Percentiles rank a stretch among this genome's conserved stretches.
phyloP scores from a whole-genome alignment of 1,139 yeast genomes.

The Nakaseomyces nivariensis region DNA sequence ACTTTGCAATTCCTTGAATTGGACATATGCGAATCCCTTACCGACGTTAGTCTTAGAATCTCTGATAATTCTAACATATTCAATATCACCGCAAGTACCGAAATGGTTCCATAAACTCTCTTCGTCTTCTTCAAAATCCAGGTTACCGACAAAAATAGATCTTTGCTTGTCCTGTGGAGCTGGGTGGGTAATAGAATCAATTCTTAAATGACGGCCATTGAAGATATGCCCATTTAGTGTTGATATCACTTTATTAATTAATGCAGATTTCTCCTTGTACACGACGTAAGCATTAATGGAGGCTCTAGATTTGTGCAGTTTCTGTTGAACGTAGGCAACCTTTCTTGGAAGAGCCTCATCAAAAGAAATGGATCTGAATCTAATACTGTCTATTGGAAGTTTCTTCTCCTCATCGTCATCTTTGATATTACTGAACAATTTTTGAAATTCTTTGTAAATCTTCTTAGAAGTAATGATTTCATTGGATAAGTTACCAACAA shows the following conservation, averaged over 20 bases:
- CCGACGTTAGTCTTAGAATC: slow-evolving; percentile 92
- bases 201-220: slow-evolving; percentile 68
- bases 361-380: slow-evolving; percentile 90
- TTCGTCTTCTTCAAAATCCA: slow-evolving; percentile 87
- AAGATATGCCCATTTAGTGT: slow-evolving; percentile 60
- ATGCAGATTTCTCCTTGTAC: slow-evolving; percentile 42
- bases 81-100: slow-evolving; percentile 59
- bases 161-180: slow-evolving; percentile 74
- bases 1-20: slow-evolving; percentile 69
- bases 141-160: slow-evolving; percentile 85
- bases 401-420: slow-evolving; percentile 10
- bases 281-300: slow-evolving; percentile 86
- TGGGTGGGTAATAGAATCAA: slow-evolving; percentile 89
- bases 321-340: slow-evolving; percentile 77
- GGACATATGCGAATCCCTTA: slow-evolving; percentile 95
- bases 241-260: slow-evolving; percentile 34
- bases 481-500: slow-evolving; percentile 77
- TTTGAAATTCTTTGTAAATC: slow-evolving; percentile 54
- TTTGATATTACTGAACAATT: slow-evolving; percentile 33
- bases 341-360: slow-evolving; percentile 84
- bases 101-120: slow-evolving; percentile 84
- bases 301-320: slow-evolving; percentile 67
- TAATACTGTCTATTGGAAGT: slow-evolving; percentile 55
- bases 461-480: slow-evolving; percentile 56
- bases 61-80: slow-evolving; percentile 81